phyloP scores from a whole-genome alignment of 2,329 filamentous ascomycete species.

The Aspergillus caelatus region DNA sequence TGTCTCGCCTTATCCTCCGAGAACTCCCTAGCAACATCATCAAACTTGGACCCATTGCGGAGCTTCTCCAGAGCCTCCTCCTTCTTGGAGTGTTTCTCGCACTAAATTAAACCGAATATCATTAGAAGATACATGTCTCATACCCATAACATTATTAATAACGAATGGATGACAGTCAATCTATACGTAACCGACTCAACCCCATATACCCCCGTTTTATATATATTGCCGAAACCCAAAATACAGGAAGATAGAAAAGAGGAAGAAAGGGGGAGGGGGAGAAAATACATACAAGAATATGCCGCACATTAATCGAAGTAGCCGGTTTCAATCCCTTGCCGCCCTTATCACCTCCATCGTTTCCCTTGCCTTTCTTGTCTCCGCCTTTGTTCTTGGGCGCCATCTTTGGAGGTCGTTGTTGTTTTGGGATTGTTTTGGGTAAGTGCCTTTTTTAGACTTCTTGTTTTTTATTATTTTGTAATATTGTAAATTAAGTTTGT shows the following conservation, averaged over 20 bases:
- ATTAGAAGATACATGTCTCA: neutral
- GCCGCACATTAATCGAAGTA: constrained; percentile 65
- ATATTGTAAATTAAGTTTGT: too few species aligned
- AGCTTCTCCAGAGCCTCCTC: constrained; percentile 66
- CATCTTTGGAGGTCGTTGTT: constrained; percentile 29
- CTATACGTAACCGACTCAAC: neutral
- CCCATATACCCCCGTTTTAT: neutral
- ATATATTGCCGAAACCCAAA: neutral
- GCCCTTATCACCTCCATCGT: constrained; percentile 28
- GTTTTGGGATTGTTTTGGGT: neutral
- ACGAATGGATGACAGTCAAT: neutral
- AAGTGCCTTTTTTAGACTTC: neutral
- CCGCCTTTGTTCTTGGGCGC: constrained; percentile 46
- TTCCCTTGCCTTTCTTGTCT: constrained; percentile 45
- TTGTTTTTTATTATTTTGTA: neutral
- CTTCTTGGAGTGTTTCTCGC: constrained; percentile 67
- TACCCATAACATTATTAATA: too few species aligned
- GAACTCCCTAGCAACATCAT: constrained; percentile 66
- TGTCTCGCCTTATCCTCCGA: constrained; percentile 68
- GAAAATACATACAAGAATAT: constrained; percentile 59
- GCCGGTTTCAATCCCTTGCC: constrained; percentile 57
- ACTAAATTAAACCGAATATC: constrained; percentile 36
- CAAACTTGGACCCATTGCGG: constrained; percentile 62
- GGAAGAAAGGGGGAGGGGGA: constrained; percentile 6
- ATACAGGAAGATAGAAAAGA: neutral